phyloP scores from a whole-genome alignment of 2,329 filamentous ascomycete genomes.

The Aspergillus sp. region DNA sequence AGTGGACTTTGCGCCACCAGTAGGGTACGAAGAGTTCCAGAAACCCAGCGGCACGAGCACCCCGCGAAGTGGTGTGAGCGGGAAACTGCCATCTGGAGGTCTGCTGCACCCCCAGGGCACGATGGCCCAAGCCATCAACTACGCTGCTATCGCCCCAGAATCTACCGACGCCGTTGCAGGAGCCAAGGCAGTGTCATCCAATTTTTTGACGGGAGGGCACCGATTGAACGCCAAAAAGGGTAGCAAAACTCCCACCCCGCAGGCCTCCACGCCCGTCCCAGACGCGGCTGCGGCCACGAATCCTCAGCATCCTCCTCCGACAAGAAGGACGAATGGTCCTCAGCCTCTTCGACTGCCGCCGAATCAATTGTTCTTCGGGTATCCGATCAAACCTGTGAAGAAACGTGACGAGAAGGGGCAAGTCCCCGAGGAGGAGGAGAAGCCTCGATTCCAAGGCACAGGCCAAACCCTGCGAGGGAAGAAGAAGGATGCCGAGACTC shows the following conservation, averaged over 20 bases:
- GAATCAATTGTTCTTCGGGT: slow-evolving; percentile 94
- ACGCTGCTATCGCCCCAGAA: slow-evolving; percentile 76
- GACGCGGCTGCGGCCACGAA: slow-evolving; percentile 38
- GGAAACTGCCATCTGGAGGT: slow-evolving; percentile 59
- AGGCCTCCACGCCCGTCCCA: slow-evolving; percentile 63
- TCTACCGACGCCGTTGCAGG: slow-evolving; percentile 57
- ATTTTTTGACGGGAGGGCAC: slow-evolving; percentile 74
- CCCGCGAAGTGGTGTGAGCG: slow-evolving; percentile 59
- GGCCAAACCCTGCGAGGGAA: slow-evolving; percentile 74
- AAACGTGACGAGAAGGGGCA: slow-evolving; percentile 61
- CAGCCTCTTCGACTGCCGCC: slow-evolving; percentile 75
- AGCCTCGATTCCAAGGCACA: slow-evolving; percentile 72
- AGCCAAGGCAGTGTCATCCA: slow-evolving; percentile 58
- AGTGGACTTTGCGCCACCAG: slow-evolving; percentile 88
- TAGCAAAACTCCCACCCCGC: slow-evolving; percentile 64
- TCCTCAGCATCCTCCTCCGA: slow-evolving; percentile 36
- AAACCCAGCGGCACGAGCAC: slow-evolving; percentile 76
- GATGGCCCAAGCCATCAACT: slow-evolving; percentile 98
- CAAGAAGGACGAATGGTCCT: slow-evolving; percentile 61
- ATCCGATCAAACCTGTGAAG: slow-evolving; percentile 82
- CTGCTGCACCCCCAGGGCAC: slow-evolving; percentile 75
- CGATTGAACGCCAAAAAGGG: slow-evolving; percentile 75
- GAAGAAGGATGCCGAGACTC: slow-evolving; percentile 50
- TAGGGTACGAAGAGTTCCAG: slow-evolving; percentile 88
- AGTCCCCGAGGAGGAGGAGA: slow-evolving; percentile 51